Conservation (phyloP, 352 stramenopile species). For the Pythium scleroteichum region DNA sequence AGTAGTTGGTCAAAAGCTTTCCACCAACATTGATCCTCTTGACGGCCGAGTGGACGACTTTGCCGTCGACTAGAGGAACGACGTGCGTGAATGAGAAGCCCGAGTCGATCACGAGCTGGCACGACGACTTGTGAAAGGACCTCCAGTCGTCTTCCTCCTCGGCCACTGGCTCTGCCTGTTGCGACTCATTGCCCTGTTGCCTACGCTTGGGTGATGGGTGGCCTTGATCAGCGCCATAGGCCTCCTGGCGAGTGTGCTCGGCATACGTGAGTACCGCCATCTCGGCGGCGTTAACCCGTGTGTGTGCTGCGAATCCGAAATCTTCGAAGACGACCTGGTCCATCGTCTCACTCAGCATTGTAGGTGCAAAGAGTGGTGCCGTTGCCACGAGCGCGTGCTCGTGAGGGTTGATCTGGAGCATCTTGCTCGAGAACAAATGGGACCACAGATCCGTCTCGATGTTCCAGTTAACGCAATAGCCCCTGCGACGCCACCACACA, state of each 20-base stretch:
- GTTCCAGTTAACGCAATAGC: conserved; percentile 85
- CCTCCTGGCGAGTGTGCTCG: conserved; percentile 31
- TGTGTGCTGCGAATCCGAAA: conserved; percentile 56
- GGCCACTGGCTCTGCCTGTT: conserved; percentile 1
- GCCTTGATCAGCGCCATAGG: background rate
- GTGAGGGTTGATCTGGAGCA: conserved; percentile 45
- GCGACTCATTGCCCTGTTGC: background rate
- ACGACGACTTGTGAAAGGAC: conserved; percentile 55
- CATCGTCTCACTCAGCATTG: conserved; percentile 65
- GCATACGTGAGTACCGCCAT: conserved; percentile 71
- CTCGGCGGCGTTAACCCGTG: conserved; percentile 50
- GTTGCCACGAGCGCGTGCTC: conserved; percentile 64
- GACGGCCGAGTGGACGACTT: conserved; percentile 47
- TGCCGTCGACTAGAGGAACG: conserved; percentile 85
- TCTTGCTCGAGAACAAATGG: conserved; percentile 53
- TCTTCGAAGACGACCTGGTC: conserved; percentile 85
- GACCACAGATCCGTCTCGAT: conserved; percentile 63
- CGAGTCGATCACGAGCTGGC: conserved; percentile 89
- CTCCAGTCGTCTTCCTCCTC: conserved; percentile 30
- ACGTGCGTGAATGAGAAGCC: conserved; percentile 96
- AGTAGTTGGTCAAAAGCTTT: conserved; percentile 96
- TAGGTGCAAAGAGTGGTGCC: conserved; percentile 54
- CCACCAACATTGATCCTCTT: conserved; percentile 92
- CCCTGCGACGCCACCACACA: conserved; percentile 28
- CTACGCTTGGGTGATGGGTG: conserved; percentile 20